Evolutionary conservation across 176 grass and related monocot genomes (phyloP).

Genomic region (Ensete ventricosum): DNA sequence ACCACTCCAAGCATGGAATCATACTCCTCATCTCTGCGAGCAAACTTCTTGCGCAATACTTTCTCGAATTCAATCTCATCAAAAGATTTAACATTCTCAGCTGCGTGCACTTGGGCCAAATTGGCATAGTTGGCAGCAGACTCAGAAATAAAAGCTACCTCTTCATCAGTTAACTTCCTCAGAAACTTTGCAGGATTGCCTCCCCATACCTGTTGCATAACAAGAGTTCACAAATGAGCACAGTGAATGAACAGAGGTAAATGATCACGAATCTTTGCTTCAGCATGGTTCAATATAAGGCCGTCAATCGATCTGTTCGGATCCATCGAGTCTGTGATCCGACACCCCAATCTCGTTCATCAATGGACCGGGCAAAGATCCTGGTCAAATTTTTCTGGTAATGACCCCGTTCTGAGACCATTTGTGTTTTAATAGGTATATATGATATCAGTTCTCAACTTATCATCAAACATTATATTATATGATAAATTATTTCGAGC

Average conservation of each 20-base stretch:
- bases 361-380: no score
- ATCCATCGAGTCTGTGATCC: no score
- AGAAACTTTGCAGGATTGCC: constrained; percentile 96
- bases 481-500: no score
- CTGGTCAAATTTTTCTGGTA: no score
- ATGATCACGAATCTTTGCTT: background rate
- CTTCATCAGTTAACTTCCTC: constrained; percentile 87
- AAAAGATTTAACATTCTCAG: constrained; percentile 74
- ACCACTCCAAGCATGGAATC: constrained; percentile 87
- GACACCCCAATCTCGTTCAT: no score
- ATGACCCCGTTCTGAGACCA: no score
- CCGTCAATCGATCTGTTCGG: background rate
- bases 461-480: no score
- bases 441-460: no score
- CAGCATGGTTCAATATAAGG: background rate
- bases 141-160: constrained; percentile 61
- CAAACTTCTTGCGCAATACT: constrained; percentile 78
- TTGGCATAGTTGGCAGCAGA: constrained; percentile 78
- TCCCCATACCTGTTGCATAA: constrained; percentile 60
- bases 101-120: constrained; percentile 74
- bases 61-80: constrained; percentile 87
- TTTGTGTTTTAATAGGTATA: no score
- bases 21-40: constrained; percentile 70
- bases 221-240: background rate
- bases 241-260: background rate